phyloP scores from a whole-genome alignment of 345 rosid species.

The Citrus sp. region DNA sequence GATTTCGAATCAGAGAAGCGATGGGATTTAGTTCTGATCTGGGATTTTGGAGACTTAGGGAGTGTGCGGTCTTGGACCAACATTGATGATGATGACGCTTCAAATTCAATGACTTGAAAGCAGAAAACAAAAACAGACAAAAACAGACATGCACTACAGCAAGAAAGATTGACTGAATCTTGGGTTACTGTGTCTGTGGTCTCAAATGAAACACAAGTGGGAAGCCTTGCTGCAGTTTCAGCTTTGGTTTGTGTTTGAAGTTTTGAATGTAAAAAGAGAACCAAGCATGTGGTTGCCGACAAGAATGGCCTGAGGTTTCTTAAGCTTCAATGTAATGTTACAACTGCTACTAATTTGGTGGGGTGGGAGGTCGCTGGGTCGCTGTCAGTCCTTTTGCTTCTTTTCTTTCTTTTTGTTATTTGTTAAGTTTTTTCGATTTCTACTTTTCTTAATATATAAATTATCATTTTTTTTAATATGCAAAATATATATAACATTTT shows the following conservation, averaged over 20 bases:
- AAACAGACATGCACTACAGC: not conserved
- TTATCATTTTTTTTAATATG: no score
- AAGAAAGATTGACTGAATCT: not conserved
- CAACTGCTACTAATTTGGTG: conserved; percentile 24
- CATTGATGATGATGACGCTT: conserved; percentile 32
- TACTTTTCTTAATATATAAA: no score
- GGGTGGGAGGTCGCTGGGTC: conserved; percentile 16
- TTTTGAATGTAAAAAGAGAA: not conserved
- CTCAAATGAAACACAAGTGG: not conserved
- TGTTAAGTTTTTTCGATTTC: no score
- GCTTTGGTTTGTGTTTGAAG: not conserved
- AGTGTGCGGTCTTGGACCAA: conserved; percentile 78
- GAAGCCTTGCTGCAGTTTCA: not conserved
- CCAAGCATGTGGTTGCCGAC: conserved; percentile 27
- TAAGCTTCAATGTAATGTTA: conserved; percentile 23
- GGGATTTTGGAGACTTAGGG: conserved; percentile 50
- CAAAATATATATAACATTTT: no score
- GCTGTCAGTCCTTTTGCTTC: conserved; percentile 17
- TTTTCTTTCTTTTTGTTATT: not conserved
- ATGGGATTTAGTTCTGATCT: conserved; percentile 43
- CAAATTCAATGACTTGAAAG: conserved; percentile 10
- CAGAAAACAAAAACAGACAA: not conserved
- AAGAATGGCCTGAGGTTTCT: conserved; percentile 17
- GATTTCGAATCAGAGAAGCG: conserved; percentile 62
- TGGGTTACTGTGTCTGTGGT: not conserved